Evolutionary conservation across 305 asterid species (phyloP).

Genomic region (Andrographis paniculata): DNA sequence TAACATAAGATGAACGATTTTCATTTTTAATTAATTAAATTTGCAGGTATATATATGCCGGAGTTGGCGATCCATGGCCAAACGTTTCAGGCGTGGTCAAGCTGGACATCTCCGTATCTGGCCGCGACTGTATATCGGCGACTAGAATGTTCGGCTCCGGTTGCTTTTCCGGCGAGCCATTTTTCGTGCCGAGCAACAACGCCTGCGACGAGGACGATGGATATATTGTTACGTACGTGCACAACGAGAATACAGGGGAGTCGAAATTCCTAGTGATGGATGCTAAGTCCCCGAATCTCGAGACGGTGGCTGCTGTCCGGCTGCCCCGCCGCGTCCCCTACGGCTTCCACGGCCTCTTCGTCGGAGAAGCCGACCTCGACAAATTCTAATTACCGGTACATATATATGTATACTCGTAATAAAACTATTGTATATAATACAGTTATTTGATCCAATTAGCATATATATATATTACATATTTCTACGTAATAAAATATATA

Average conservation of each 20-base stretch:
- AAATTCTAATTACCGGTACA: slow-evolving; percentile 16
- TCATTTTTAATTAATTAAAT: too few species aligned
- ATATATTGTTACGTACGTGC: slow-evolving; percentile 32
- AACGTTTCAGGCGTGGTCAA: slow-evolving; percentile 42
- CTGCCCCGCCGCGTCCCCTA: slow-evolving; percentile 45
- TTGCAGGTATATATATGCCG: slow-evolving; percentile 51
- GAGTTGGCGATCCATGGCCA: slow-evolving; percentile 44
- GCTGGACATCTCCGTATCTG: slow-evolving; percentile 31
- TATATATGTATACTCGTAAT: too few species aligned
- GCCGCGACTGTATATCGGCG: slow-evolving; percentile 32
- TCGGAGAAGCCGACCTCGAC: slow-evolving; percentile 27
- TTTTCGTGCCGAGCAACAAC: slow-evolving; percentile 32
- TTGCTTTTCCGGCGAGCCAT: slow-evolving; percentile 41
- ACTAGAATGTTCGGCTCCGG: slow-evolving; percentile 36
- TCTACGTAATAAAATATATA: too few species aligned
- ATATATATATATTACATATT: too few species aligned
- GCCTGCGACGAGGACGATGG: slow-evolving; percentile 45
- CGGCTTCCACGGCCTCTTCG: slow-evolving; percentile 46
- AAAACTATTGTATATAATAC: too few species aligned
- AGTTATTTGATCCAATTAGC: too few species aligned
- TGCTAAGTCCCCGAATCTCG: slow-evolving; percentile 33
- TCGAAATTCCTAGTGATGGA: slow-evolving; percentile 44
- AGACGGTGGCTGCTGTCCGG: slow-evolving; percentile 36
- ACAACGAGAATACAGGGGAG: slow-evolving; percentile 34
- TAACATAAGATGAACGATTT: too few species aligned